Evolutionary conservation across 75 land plant genomes (phyloP), one percentile per base, ranked within the genome.

Genomic region (Picea glauca): DNA sequence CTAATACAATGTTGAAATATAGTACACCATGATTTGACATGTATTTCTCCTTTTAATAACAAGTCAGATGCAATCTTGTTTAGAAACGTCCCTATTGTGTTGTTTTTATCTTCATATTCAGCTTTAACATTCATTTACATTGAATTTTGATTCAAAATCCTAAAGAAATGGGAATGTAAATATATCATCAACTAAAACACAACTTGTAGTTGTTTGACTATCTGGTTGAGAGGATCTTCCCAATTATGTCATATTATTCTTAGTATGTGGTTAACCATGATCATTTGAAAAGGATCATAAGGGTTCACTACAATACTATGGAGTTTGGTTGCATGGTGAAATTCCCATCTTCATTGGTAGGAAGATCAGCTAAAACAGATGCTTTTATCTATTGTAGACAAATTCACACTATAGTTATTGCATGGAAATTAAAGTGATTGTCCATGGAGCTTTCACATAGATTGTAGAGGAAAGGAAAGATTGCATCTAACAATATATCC

Each of bases 381-480:
- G 96, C 88, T 76, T 96, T 96, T 32, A 98, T 85, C 83, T 98
- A 98, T 78, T 98, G 99, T 76, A 98, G 78, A 67, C 98, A 95
- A 7, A 95, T 98, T 77, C 95, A 98, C 62, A 91, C 65, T 62
- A 94, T 92, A n/a, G 98, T 98, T 58, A 98, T 81, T 20, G 93
- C 82, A 77, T 98, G 99, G 72, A 98, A 98, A 82, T 98, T 98
- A 85, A 95, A 95, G 84, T 98, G 99, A 77, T 98, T 93, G 76
- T 98, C 99, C 73, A 78, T 79, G 12, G 96, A 92, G 58, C 90
- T 89, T 78, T 98, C 99, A 79, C 92, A 90, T 40, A 90, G 82
- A 50, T 78, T 77, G 82, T 96, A 98, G 17, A 98, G 81, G 60
- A 90, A 93, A 70, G 98, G 90, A 72, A 98, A 81, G 60, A 95